phyloP scores from a whole-genome alignment of 2,329 filamentous ascomycete species.

The Botrytis hyacinthi region DNA sequence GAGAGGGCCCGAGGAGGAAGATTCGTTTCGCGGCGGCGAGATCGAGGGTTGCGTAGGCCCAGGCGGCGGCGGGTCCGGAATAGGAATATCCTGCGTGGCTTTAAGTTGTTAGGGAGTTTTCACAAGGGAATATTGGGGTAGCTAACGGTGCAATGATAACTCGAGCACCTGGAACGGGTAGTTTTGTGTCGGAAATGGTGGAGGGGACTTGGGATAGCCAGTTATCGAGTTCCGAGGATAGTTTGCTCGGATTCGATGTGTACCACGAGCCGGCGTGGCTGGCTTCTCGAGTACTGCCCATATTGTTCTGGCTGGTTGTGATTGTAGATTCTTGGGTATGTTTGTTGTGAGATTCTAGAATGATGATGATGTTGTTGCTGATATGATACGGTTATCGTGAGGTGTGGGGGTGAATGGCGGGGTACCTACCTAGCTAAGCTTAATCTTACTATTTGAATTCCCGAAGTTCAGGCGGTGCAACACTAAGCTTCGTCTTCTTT shows the following conservation, averaged over 20 bases:
- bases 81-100: constrained; percentile 94
- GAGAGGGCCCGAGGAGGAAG: constrained; percentile 90
- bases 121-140: constrained; percentile 6
- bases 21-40: constrained; percentile 74
- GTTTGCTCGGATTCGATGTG: constrained; percentile 53
- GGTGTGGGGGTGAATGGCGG: constrained; percentile 2
- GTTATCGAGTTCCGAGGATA: constrained; percentile 67
- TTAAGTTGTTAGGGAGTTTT: constrained; percentile 7
- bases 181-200: constrained; percentile 54
- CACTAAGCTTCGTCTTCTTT: background rate
- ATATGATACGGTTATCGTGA: background rate
- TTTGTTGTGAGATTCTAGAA: background rate
- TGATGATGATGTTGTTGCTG: background rate
- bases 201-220: constrained; percentile 73
- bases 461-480: background rate
- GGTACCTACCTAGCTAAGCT: background rate
- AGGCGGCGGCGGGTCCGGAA: constrained; percentile 88
- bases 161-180: constrained; percentile 74
- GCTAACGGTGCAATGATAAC: constrained; percentile 91
- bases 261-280: constrained; percentile 92
- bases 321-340: background rate
- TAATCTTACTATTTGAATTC: background rate
- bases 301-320: constrained; percentile 23
- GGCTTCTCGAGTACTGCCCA: constrained; percentile 50
- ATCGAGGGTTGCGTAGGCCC: constrained; percentile 89